Evolutionary conservation across 2,329 filamentous ascomycete genomes (phyloP).

Genomic region (Ophiostoma novo-ulmi): DNA sequence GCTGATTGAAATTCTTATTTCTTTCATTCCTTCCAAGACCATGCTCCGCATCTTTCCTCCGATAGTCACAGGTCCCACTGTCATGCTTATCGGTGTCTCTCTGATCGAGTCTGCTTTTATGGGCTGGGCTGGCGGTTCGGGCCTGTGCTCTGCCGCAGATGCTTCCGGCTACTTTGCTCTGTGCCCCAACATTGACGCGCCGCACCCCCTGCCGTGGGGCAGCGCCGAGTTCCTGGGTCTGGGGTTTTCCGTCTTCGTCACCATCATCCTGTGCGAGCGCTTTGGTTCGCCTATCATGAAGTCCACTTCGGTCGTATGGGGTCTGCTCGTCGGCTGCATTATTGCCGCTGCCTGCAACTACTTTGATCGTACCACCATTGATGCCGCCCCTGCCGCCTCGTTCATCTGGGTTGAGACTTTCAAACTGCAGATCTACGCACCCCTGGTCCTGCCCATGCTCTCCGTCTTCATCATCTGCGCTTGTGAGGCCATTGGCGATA

Average conservation of each 20-base stretch:
- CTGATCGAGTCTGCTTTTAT: conserved; percentile 67
- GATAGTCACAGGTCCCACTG: conserved; percentile 45
- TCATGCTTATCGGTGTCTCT: conserved; percentile 66
- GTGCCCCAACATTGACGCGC: conserved; percentile 63
- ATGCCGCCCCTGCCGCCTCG: conserved; percentile 62
- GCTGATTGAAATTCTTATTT: conserved; percentile 66
- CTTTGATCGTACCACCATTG: conserved; percentile 68
- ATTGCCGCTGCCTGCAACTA: conserved; percentile 74
- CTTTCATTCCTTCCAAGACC: conserved; percentile 64
- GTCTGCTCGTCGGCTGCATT: conserved; percentile 69
- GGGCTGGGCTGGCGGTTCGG: conserved; percentile 72
- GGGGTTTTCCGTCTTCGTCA: conserved; percentile 73
- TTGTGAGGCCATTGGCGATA: conserved; percentile 75
- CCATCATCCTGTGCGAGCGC: conserved; percentile 74
- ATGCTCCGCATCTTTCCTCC: conserved; percentile 73
- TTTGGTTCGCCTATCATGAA: conserved; percentile 84
- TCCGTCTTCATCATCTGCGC: conserved; percentile 67
- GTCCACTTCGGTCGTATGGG: conserved; percentile 68
- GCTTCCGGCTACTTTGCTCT: conserved; percentile 52
- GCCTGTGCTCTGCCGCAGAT: conserved; percentile 50
- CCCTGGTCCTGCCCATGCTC: conserved; percentile 66
- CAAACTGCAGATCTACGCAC: conserved; percentile 64
- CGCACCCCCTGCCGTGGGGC: conserved; percentile 71
- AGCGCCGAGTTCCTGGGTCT: conserved; percentile 72
- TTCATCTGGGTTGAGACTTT: conserved; percentile 80